Base-by-base conservation (phyloP, 1,139 yeast species). In the Hanseniaspora sp. region DNA sequence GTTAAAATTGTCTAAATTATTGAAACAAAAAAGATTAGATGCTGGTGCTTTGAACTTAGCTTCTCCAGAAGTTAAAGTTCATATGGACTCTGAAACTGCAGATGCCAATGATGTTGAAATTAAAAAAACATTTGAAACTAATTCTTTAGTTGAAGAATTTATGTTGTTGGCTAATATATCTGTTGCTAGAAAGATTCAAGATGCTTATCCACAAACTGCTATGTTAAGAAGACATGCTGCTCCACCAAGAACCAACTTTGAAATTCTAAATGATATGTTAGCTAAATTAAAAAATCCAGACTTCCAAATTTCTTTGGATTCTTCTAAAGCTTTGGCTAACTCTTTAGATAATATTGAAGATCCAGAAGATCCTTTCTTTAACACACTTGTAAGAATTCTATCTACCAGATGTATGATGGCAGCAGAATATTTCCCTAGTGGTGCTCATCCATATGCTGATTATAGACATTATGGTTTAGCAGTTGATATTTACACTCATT, bases 401-500 rank as follows among this genome's bases (percentile, higher is more conserved):
- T 94, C 97, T 7, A 94, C 99, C 0, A 78, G 99, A 64, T 92
- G 98, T 71, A 94, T 94, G 98, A 86, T 88, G 85, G 96, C 98
- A 2, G 99, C 99, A 1, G 97, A 92, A 64, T 94, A 94, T 67
- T 94, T 94, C 73, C 82, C 95, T 7, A 79, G 96, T 0, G 98
- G 99, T n/a, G 80, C 85, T 15, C 86, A 76, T 63, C 86, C 95
- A 7, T 86, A 86, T 64, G 82, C 95, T n/a, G 98, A 94, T 60
- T 94, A 87, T 71, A 81, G 83, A 58, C 99, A 94, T 74, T 94
- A 94, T 69, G 99, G 99, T 66, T 76, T 94, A 58, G 99, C 99
- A 0, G 90, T 92, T 54, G 96, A 88, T 63, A 94, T 94, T 48
- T 94, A 94, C 69, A 94, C 99, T 0, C 99, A 94, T 75, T 94